Evolutionary conservation across 2,329 filamentous ascomycete species (phyloP).

Genomic region (Mollisiaceae sp.): DNA sequence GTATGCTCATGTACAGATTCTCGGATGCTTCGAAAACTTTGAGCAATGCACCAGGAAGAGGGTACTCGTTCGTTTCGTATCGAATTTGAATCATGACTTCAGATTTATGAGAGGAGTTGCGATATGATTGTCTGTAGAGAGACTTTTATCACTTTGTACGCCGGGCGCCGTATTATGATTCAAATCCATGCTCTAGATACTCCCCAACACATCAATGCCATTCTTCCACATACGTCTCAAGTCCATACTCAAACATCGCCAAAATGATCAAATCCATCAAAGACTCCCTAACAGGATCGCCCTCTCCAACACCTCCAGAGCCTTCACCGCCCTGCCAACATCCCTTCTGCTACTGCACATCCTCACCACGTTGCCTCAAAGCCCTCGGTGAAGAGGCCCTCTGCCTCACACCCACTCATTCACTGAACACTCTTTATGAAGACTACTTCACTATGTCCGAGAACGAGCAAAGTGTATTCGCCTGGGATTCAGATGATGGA

Average conservation of each 20-base stretch:
- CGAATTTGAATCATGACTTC: no score
- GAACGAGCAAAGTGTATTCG: not conserved
- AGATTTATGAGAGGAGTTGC: no score
- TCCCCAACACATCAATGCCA: no score
- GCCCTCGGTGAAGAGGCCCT: not conserved
- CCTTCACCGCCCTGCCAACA: not conserved
- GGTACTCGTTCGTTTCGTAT: no score
- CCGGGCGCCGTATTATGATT: no score
- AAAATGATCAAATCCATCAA: conserved; percentile 7
- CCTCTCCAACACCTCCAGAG: not conserved
- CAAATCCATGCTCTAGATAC: no score
- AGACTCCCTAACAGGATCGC: not conserved
- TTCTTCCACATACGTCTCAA: not conserved
- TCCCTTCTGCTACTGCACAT: not conserved
- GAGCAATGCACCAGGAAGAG: no score
- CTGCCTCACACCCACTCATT: not conserved
- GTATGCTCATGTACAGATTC: no score
- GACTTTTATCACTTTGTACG: no score
- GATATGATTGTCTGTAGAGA: no score
- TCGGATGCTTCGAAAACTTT: no score
- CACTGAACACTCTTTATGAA: not conserved
- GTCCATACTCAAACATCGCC: not conserved
- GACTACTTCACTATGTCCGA: not conserved
- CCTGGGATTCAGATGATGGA: not conserved
- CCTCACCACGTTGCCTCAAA: not conserved